These are phyloP conservation scores for Apiotrichum gracile DNA, from an alignment of 1,284 basidiomycete species.

Conservation along the genomic window DNA sequence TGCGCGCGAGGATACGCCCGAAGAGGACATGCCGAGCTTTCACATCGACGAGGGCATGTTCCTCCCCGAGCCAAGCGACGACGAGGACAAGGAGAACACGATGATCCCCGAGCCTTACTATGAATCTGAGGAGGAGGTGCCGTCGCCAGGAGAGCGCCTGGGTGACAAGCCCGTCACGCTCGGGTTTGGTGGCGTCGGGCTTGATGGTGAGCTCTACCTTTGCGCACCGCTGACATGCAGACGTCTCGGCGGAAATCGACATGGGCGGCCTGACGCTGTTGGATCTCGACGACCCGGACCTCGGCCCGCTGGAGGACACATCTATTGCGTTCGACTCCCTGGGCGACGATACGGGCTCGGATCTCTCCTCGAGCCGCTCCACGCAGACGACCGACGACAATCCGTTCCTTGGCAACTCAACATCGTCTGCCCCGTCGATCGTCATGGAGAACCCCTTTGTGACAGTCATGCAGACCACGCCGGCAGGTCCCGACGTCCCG, in stretches of 20 bases:
- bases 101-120: constrained; percentile 9
- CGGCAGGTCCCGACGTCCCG: neutral
- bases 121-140: constrained; percentile 5
- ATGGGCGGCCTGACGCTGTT: constrained; percentile 33
- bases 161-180: constrained; percentile 8
- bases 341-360: constrained; percentile 1
- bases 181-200: constrained; percentile 6
- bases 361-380: neutral
- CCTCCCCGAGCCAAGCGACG: constrained; percentile 4
- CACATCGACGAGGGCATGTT: neutral
- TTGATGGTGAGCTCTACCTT: constrained; percentile 9
- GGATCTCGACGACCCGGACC: constrained; percentile 38
- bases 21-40: neutral
- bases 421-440: neutral
- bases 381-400: neutral
- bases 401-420: neutral
- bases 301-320: constrained; percentile 9
- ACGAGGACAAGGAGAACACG: constrained; percentile 41
- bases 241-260: constrained; percentile 21
- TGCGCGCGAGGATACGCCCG: neutral
- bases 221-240: constrained; percentile 3
- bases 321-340: neutral
- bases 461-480: neutral
- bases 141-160: neutral
- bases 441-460: neutral